phyloP scores from a whole-genome alignment of 1,284 basidiomycete genomes.

The Rhodotorula mucilaginosa region DNA sequence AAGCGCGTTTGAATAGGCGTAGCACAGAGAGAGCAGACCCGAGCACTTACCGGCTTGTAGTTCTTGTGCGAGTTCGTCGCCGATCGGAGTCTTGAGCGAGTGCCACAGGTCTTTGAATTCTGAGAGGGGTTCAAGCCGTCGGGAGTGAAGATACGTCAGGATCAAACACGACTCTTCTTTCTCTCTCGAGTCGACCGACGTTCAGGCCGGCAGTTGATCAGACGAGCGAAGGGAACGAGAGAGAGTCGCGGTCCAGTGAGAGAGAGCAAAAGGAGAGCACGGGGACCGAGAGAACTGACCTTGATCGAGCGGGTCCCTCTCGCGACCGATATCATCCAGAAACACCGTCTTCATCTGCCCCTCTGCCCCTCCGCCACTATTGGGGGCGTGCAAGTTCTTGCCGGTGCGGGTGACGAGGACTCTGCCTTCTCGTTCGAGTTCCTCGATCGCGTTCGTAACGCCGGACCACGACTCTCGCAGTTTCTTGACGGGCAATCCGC shows the following conservation, averaged over 20 bases:
- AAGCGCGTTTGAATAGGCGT: no score
- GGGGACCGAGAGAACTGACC: slow-evolving; percentile 53
- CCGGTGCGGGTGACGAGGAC: slow-evolving; percentile 75
- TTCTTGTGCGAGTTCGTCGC: slow-evolving; percentile 54
- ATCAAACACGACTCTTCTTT: background rate
- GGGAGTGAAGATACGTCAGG: no score
- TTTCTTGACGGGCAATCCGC: slow-evolving; percentile 76
- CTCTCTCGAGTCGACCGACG: background rate
- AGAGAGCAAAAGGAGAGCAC: no score
- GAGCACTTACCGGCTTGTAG: slow-evolving; percentile 19
- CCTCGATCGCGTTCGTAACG: slow-evolving; percentile 73
- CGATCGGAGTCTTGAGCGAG: slow-evolving; percentile 73
- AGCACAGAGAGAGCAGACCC: slow-evolving; percentile 7
- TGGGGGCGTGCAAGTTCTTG: slow-evolving; percentile 53
- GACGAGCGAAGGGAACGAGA: background rate
- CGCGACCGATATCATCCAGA: slow-evolving; percentile 79
- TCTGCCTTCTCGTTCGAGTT: slow-evolving; percentile 80
- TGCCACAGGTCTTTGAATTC: slow-evolving; percentile 87
- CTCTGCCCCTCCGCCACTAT: slow-evolving; percentile 51
- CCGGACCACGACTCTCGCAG: slow-evolving; percentile 88
- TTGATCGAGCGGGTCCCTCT: slow-evolving; percentile 64
- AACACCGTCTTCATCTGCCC: slow-evolving; percentile 82
- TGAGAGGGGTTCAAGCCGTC: slow-evolving; percentile 46
- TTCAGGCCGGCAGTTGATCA: background rate
- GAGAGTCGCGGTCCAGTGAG: background rate